A percentile compares a stretch with the other conserved stretches of the same genome.
phyloP scores from a whole-genome alignment of 768 basidiomycete genomes.

The Paxillus ammoniavirescens region DNA sequence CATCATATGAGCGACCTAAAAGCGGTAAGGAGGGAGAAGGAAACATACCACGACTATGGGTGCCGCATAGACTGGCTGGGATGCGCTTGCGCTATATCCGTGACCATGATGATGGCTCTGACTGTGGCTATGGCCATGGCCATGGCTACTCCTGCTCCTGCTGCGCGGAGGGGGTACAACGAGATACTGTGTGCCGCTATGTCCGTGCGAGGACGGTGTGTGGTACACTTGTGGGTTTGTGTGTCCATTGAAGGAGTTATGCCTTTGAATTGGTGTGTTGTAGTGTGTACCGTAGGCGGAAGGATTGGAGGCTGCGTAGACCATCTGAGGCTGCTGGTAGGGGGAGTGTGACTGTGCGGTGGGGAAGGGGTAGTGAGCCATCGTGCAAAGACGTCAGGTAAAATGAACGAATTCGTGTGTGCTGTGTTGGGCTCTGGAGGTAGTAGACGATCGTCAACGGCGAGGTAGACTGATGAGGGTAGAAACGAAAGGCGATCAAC shows the following conservation, averaged over 20 bases:
- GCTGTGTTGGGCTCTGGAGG: not conserved
- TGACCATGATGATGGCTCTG: conserved; percentile 5
- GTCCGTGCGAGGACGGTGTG: not conserved
- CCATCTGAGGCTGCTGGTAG: not conserved
- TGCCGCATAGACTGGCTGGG: conserved; percentile 7
- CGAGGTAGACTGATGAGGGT: not conserved
- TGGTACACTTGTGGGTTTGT: not conserved
- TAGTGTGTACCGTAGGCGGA: not conserved
- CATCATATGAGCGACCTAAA: not conserved
- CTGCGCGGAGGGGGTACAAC: conserved; percentile 12
- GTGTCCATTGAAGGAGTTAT: conserved; percentile 8
- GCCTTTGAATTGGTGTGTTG: conserved; percentile 6
- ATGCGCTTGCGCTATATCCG: conserved; percentile 1
- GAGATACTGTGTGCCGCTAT: conserved; percentile 5
- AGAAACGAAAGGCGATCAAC: not conserved
- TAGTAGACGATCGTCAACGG: not conserved
- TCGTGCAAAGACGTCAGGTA: not conserved
- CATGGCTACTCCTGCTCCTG: conserved; percentile 11
- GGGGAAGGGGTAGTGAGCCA: conserved; percentile 26
- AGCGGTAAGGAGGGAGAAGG: not conserved
- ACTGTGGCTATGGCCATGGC: conserved; percentile 2
- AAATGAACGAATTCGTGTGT: not conserved
- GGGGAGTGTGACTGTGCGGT: conserved; percentile 4
- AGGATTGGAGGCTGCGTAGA: conserved; percentile 4
- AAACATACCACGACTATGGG: conserved; percentile 15